Evolutionary conservation across 805 yeast genomes (phyloP).

Genomic region (Ogataea pilisensis): DNA sequence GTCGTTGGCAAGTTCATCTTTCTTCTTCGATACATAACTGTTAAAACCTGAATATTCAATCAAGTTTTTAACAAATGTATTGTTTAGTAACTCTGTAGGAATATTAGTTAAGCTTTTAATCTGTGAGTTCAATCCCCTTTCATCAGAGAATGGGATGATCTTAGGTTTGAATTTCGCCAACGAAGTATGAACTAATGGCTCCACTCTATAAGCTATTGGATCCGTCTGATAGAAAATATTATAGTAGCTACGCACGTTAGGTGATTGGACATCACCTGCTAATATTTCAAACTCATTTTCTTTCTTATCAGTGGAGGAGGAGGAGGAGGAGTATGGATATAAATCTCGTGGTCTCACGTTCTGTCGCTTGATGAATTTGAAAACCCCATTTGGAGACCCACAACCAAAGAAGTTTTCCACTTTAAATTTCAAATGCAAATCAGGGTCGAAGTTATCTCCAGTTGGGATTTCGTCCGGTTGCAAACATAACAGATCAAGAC

Average conservation of each 20-base stretch:
- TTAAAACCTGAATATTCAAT: constrained; percentile 15
- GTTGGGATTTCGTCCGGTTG: constrained; percentile 37
- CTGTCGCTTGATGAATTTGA: constrained; percentile 66
- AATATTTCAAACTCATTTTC: constrained; percentile 3
- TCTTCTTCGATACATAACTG: neutral
- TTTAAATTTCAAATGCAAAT: constrained; percentile 53
- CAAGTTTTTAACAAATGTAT: constrained; percentile 18
- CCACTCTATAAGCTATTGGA: constrained; percentile 85
- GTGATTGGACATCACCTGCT: constrained; percentile 32
- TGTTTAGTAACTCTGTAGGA: constrained; percentile 26
- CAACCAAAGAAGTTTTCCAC: constrained; percentile 74
- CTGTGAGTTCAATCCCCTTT: constrained; percentile 42
- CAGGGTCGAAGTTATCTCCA: constrained; percentile 27
- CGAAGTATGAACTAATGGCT: constrained; percentile 63
- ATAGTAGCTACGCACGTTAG: constrained; percentile 64
- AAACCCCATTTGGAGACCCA: constrained; percentile 90
- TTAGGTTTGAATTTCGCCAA: constrained; percentile 51
- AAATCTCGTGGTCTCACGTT: constrained; percentile 45
- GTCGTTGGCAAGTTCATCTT: constrained; percentile 1
- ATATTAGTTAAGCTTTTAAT: constrained; percentile 15
- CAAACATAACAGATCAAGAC: constrained; percentile 64
- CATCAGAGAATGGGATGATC: constrained; percentile 49
- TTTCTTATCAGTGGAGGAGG: constrained; percentile 2
- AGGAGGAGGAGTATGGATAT: no score
- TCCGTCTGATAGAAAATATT: constrained; percentile 89